A percentile compares a stretch with the other conserved stretches of the same genome.
phyloP scores from a whole-genome alignment of 768 basidiomycete genomes.

The Xanthoconium stramineum region DNA sequence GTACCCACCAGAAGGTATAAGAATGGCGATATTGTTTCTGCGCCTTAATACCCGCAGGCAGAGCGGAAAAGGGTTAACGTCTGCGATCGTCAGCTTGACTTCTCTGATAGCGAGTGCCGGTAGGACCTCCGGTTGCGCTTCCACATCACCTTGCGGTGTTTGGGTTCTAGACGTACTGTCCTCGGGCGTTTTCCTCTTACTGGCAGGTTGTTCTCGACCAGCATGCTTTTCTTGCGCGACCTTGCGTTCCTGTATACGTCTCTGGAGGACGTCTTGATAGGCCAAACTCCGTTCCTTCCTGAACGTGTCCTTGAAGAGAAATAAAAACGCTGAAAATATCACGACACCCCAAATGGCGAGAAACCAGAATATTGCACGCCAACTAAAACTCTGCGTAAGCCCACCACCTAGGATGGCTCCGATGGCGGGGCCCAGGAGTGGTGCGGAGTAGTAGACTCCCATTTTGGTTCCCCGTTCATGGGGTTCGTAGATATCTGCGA shows the following conservation, averaged over 20 bases:
- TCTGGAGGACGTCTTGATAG: slow-evolving; percentile 66
- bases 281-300: slow-evolving; percentile 76
- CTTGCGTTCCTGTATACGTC: slow-evolving; percentile 31
- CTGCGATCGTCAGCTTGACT: slow-evolving; percentile 57
- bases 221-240: slow-evolving; percentile 14
- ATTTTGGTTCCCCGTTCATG: slow-evolving; percentile 73
- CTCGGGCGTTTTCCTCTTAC: slow-evolving; percentile 6
- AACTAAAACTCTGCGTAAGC: slow-evolving; percentile 62
- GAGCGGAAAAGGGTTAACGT: slow-evolving; percentile 72
- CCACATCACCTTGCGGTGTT: slow-evolving; percentile 22
- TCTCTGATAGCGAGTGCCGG: slow-evolving; percentile 23
- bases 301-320: slow-evolving; percentile 83
- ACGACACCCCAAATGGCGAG: slow-evolving; percentile 60
- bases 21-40: slow-evolving; percentile 63
- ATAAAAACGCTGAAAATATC: slow-evolving; percentile 54
- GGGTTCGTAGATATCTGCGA: slow-evolving; percentile 79
- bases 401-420: slow-evolving; percentile 72
- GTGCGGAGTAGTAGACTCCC: slow-evolving; percentile 79
- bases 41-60: slow-evolving; percentile 56
- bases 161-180: not conserved
- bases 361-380: slow-evolving; percentile 89
- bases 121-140: slow-evolving; percentile 15
- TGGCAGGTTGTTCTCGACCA: not conserved
- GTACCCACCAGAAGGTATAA: slow-evolving; percentile 36
- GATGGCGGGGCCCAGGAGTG: slow-evolving; percentile 67